A percentile compares a stretch with the other conserved stretches of the same genome.
These are phyloP conservation scores for Albizia julibrissin DNA, from an alignment of 306 rosid genomes.

Conservation along the genomic window DNA sequence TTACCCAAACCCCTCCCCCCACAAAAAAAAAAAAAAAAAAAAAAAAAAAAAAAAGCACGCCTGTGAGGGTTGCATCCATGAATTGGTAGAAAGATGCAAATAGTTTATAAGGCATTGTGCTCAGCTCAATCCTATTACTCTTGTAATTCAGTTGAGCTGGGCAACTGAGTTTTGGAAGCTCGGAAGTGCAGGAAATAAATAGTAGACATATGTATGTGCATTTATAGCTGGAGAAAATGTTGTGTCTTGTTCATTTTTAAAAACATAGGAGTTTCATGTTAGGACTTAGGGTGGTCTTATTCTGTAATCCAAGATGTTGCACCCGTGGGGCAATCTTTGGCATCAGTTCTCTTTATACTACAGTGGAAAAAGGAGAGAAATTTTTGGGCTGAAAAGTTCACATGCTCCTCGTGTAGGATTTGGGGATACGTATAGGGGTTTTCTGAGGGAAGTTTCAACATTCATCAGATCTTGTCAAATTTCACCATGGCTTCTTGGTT, in stretches of 20 bases:
- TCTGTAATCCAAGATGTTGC: not conserved
- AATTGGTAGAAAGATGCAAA: not conserved
- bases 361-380: not conserved
- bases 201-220: constrained; percentile 7
- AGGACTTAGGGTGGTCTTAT: not conserved
- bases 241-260: constrained; percentile 15
- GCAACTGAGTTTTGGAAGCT: constrained; percentile 21
- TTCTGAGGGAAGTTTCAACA: not conserved
- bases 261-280: constrained; percentile 13
- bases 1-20: no score
- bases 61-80: not conserved
- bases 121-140: not conserved
- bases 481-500: constrained; percentile 10
- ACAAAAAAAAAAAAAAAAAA: no score
- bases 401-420: constrained; percentile 5
- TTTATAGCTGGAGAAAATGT: constrained; percentile 17
- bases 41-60: no score
- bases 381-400: not conserved
- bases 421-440: not conserved
- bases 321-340: not conserved
- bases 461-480: constrained; percentile 29
- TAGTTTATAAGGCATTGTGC: not conserved
- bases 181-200: constrained; percentile 13
- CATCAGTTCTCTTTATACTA: not conserved
- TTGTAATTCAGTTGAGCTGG: not conserved